phyloP scores from a whole-genome alignment of 192 early-diverging fungal genomes.

The Backusella mclennaniae region DNA sequence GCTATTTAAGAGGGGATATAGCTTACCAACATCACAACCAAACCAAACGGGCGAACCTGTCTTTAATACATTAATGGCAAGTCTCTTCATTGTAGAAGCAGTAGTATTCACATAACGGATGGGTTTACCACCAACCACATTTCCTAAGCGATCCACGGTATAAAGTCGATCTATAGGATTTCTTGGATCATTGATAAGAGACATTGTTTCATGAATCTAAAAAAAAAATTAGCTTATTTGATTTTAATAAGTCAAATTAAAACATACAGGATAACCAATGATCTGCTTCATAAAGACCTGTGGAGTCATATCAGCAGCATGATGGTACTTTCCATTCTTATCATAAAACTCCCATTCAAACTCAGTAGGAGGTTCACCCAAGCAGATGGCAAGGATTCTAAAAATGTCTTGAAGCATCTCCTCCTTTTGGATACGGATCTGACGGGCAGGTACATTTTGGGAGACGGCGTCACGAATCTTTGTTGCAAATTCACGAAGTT shows the following conservation, averaged over 20 bases:
- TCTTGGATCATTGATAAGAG: slow-evolving; percentile 76
- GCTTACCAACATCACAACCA: slow-evolving; percentile 63
- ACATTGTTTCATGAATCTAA: slow-evolving; percentile 47
- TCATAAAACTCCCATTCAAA: slow-evolving; percentile 69
- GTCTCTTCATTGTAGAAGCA: slow-evolving; percentile 53
- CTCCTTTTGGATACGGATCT: slow-evolving; percentile 53
- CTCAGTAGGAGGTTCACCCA: slow-evolving; percentile 68
- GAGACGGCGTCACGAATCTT: slow-evolving; percentile 44
- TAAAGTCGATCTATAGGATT: slow-evolving; percentile 60
- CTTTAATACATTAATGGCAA: slow-evolving; percentile 57
- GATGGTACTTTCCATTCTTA: slow-evolving; percentile 68
- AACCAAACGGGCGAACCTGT: slow-evolving; percentile 75
- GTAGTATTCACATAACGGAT: slow-evolving; percentile 70
- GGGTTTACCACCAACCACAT: slow-evolving; percentile 62
- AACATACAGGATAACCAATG: slow-evolving; percentile 52
- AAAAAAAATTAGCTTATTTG: too few species aligned
- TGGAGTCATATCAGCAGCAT: slow-evolving; percentile 55
- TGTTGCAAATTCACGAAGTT: slow-evolving; percentile 69
- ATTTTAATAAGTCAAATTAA: too few species aligned
- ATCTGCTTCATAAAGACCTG: slow-evolving; percentile 61
- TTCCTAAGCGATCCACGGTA: slow-evolving; percentile 73
- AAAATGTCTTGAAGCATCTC: slow-evolving; percentile 67
- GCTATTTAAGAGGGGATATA: not conserved
- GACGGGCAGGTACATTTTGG: slow-evolving; percentile 36
- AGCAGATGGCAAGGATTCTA: slow-evolving; percentile 63